A percentile compares a stretch with the other conserved stretches of the same genome.
Conservation (phyloP, 106 monocot species). For the Hemerocallis citrina region DNA sequence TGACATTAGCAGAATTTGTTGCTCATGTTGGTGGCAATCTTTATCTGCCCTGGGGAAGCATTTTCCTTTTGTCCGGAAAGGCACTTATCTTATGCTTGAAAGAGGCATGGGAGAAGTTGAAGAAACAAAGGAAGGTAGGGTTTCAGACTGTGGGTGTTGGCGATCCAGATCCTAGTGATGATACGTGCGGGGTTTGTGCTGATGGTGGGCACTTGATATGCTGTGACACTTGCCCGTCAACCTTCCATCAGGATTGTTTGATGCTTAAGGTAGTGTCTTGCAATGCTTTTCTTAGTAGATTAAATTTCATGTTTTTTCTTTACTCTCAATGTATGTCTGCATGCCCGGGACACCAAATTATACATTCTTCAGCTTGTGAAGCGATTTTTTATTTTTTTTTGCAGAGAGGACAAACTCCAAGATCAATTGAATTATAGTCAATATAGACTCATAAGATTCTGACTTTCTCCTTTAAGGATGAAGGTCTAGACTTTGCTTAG, state of each 20-base stretch:
- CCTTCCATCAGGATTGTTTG: conserved; percentile 71
- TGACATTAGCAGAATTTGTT: conserved; percentile 35
- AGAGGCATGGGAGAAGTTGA: conserved; percentile 50
- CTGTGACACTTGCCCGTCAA: conserved; percentile 69
- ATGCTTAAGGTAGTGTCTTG: conserved; percentile 37
- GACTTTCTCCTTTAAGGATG: background rate
- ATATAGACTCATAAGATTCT: background rate
- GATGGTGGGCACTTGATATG: conserved; percentile 68
- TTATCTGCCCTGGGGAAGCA: conserved; percentile 36
- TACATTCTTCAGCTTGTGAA: background rate
- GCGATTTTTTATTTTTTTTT: too few species aligned
- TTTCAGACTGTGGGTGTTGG: conserved; percentile 14
- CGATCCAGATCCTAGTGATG: conserved; percentile 56
- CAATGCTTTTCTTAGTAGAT: background rate
- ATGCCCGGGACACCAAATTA: background rate
- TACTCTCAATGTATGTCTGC: background rate
- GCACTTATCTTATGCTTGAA: conserved; percentile 35
- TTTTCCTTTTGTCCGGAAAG: conserved; percentile 49
- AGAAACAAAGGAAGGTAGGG: conserved; percentile 15
- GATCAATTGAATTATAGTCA: background rate
- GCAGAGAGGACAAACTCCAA: background rate
- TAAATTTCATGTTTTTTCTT: background rate
- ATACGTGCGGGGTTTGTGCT: conserved; percentile 70
- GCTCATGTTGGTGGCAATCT: conserved; percentile 36
- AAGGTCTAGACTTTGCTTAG: background rate